These are phyloP conservation scores for Tephrocybe rancida DNA, from an alignment of 768 basidiomycete genomes.

Conservation along the genomic window DNA sequence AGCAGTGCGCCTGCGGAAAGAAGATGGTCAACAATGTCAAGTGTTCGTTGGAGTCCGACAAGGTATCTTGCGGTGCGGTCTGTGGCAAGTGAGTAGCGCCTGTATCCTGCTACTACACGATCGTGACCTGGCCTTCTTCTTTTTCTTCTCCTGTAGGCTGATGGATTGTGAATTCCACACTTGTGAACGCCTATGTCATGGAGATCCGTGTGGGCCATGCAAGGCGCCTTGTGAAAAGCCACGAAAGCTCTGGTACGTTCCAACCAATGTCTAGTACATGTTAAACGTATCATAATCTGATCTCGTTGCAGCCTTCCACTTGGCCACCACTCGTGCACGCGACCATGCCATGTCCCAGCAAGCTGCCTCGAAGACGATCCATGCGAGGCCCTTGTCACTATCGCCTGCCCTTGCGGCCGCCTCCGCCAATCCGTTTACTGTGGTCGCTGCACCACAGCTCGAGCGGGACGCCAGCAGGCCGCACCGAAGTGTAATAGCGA, in stretches of 20 bases:
- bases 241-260: constrained; percentile 72
- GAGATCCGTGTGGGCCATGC: constrained; percentile 80
- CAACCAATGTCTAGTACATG: neutral
- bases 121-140: neutral
- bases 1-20: constrained; percentile 90
- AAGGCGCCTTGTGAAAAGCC: constrained; percentile 81
- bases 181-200: constrained; percentile 84
- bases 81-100: constrained; percentile 68
- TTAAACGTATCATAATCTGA: neutral
- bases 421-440: constrained; percentile 76
- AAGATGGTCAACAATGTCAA: constrained; percentile 74
- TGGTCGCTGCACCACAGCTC: constrained; percentile 54
- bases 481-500: constrained; percentile 76
- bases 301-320: constrained; percentile 49
- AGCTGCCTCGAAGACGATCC: constrained; percentile 80
- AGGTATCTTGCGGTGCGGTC: constrained; percentile 79
- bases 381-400: constrained; percentile 66
- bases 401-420: constrained; percentile 84
- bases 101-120: neutral
- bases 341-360: constrained; percentile 87
- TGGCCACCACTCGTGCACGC: constrained; percentile 72
- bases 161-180: constrained; percentile 88
- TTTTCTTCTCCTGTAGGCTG: constrained; percentile 37
- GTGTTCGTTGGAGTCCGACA: constrained; percentile 78
- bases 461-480: constrained; percentile 39